These are phyloP conservation scores for Arthrinium puccinioides DNA, from an alignment of 2,329 filamentous ascomycete genomes.

Conservation along the genomic window DNA sequence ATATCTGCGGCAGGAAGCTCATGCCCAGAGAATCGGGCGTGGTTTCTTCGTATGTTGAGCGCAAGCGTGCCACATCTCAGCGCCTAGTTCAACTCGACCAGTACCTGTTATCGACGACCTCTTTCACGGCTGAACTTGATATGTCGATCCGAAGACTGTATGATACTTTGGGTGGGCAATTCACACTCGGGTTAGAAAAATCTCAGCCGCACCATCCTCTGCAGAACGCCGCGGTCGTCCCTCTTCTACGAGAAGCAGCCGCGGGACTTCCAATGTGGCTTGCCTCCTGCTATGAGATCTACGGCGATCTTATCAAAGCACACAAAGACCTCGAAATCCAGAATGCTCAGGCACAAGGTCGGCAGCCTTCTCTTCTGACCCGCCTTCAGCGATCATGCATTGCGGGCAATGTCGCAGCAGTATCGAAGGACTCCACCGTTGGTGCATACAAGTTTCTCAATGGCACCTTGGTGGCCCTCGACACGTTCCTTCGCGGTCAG, in stretches of 20 bases:
- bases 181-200: constrained; percentile 23
- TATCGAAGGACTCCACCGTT: constrained; percentile 55
- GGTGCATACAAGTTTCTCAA: constrained; percentile 44
- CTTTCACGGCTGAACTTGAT: not conserved
- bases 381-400: constrained; percentile 54
- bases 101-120: not conserved
- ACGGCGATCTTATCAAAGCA: constrained; percentile 34
- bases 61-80: not conserved
- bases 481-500: constrained; percentile 32
- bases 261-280: constrained; percentile 39
- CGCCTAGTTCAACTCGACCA: not conserved
- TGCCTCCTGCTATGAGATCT: constrained; percentile 43
- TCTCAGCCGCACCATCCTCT: constrained; percentile 52
- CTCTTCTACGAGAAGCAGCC: constrained; percentile 30
- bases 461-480: constrained; percentile 32
- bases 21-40: not conserved
- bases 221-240: constrained; percentile 47
- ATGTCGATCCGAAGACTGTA: not conserved
- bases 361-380: constrained; percentile 47
- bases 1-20: not conserved
- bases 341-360: constrained; percentile 31
- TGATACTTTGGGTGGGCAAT: not conserved
- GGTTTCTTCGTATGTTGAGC: not conserved
- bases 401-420: constrained; percentile 43
- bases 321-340: constrained; percentile 34